These are phyloP conservation scores for Melastoma candidum DNA, from an alignment of 441 rosid genomes.

Conservation along the genomic window DNA sequence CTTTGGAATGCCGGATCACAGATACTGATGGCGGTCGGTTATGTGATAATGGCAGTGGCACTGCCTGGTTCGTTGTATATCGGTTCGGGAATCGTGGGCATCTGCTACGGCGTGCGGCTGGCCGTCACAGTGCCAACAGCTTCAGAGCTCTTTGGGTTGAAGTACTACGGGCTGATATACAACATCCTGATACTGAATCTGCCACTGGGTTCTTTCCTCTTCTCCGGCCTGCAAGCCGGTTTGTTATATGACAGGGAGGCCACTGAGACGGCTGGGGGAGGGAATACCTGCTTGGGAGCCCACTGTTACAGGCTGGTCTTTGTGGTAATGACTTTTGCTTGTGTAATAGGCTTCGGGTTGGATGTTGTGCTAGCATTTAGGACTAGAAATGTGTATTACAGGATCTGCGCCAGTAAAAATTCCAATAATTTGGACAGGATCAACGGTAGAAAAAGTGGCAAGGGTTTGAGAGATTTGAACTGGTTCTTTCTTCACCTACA, in stretches of 20 bases:
- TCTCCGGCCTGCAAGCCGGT: constrained; percentile 47
- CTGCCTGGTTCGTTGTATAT: constrained; percentile 42
- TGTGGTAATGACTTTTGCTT: constrained; percentile 35
- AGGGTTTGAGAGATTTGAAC: too few species aligned
- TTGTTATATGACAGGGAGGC: constrained; percentile 40
- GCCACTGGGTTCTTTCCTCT: constrained; percentile 48
- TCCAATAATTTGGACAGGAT: constrained; percentile 4
- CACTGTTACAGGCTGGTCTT: constrained; percentile 41
- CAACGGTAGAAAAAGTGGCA: too few species aligned
- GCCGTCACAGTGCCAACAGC: constrained; percentile 43
- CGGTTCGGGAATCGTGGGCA: constrained; percentile 38
- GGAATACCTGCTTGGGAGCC: constrained; percentile 44
- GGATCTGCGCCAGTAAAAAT: constrained; percentile 29
- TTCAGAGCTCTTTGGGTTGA: constrained; percentile 49
- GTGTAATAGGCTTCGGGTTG: constrained; percentile 32
- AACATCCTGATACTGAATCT: constrained; percentile 42
- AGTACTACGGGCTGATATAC: constrained; percentile 43
- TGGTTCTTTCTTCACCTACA: too few species aligned
- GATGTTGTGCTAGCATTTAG: constrained; percentile 30
- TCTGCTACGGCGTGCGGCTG: constrained; percentile 42
- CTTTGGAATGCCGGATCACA: constrained; percentile 46
- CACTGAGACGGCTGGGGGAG: constrained; percentile 25
- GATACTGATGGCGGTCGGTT: constrained; percentile 39
- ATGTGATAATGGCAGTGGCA: constrained; percentile 35
- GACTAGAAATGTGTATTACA: constrained; percentile 30